Conservation (phyloP, 192 early-diverging fungal species). For the Anaeromyces robustus region DNA sequence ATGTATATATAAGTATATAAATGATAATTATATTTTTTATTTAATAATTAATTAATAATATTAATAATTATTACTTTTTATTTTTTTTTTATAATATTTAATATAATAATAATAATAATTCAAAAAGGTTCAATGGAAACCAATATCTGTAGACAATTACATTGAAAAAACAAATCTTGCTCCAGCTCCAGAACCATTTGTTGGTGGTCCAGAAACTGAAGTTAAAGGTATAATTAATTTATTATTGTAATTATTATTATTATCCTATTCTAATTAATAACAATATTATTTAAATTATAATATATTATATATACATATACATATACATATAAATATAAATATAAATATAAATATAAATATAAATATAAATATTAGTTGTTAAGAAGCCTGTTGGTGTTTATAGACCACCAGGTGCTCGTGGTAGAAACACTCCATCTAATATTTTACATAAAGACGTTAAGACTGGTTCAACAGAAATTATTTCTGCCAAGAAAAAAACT, state of each 20-base stretch:
- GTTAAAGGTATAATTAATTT: background rate
- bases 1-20: background rate
- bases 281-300: too few relatives aligned
- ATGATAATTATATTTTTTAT: background rate
- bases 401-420: conserved; percentile 27
- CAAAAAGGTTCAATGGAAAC: conserved; percentile 34
- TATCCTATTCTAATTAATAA: too few relatives aligned
- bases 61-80: background rate
- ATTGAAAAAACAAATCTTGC: conserved; percentile 64
- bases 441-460: background rate
- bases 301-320: too few relatives aligned
- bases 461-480: background rate
- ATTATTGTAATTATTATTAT: conserved; percentile 9
- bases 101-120: conserved; percentile 8
- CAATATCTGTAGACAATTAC: conserved; percentile 40
- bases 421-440: conserved; percentile 2
- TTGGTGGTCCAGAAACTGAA: background rate
- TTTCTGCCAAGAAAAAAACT: background rate
- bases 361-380: background rate
- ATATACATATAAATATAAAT: too few relatives aligned
- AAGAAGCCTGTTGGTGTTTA: conserved; percentile 28
- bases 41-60: background rate
- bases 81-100: conserved; percentile 6
- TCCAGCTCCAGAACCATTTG: conserved; percentile 34
- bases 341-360: too few relatives aligned